Conservation (phyloP, 2,329 filamentous ascomycete species). For the Fusarium cyanostomum region DNA sequence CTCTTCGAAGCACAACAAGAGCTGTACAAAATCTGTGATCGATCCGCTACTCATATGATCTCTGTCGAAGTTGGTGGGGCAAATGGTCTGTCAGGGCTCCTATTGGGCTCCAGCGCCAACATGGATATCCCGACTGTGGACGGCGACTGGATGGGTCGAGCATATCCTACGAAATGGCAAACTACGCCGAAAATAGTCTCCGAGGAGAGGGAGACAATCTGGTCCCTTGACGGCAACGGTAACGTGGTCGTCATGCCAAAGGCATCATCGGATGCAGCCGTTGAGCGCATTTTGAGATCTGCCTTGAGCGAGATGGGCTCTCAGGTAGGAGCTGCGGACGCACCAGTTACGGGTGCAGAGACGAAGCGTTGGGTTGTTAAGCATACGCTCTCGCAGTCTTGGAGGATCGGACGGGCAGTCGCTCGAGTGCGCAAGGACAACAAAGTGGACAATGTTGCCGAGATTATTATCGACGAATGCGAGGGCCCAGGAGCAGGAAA, state of each 20-base stretch:
- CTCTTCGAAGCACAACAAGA: constrained; percentile 61
- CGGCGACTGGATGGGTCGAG: constrained; percentile 66
- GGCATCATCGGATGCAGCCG: constrained; percentile 56
- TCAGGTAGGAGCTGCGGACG: constrained; percentile 59
- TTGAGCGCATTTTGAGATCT: constrained; percentile 61
- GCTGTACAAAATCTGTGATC: constrained; percentile 61
- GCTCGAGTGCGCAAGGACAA: constrained; percentile 60
- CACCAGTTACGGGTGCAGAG: constrained; percentile 59
- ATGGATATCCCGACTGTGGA: constrained; percentile 63
- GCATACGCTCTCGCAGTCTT: constrained; percentile 63
- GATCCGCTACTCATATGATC: constrained; percentile 65
- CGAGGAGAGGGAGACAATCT: constrained; percentile 57
- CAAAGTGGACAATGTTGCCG: constrained; percentile 62
- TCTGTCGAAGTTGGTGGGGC: constrained; percentile 73
- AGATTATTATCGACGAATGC: constrained; percentile 66
- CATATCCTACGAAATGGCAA: constrained; percentile 65
- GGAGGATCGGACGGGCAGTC: constrained; percentile 69
- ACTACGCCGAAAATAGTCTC: constrained; percentile 61
- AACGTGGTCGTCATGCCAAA: constrained; percentile 61
- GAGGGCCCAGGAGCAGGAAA: constrained; percentile 63
- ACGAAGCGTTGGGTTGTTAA: constrained; percentile 61
- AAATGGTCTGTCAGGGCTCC: constrained; percentile 68
- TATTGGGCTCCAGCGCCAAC: constrained; percentile 62
- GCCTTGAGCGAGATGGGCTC: constrained; percentile 66
- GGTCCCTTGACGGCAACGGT: constrained; percentile 62